These are phyloP conservation scores for Akanthomyces muscarius DNA, from an alignment of 2,329 filamentous ascomycete genomes.

Conservation along the genomic window DNA sequence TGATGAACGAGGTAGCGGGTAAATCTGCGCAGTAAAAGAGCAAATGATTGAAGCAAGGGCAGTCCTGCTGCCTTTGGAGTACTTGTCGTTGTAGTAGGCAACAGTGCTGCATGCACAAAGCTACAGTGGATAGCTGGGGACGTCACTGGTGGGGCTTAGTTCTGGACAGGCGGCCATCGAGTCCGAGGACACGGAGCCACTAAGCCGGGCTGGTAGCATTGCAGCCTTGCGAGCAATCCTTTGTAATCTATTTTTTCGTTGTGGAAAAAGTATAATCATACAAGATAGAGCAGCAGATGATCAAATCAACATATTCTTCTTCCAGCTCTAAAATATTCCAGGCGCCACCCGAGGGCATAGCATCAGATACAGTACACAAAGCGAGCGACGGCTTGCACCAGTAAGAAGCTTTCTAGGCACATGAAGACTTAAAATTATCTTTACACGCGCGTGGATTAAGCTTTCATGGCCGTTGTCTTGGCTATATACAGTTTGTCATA, in stretches of 20 bases:
- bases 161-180: background rate
- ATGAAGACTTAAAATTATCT: background rate
- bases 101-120: background rate
- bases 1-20: too few relatives aligned
- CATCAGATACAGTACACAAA: too few relatives aligned
- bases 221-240: background rate
- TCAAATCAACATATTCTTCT: too few relatives aligned
- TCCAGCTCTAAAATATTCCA: too few relatives aligned
- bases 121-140: background rate
- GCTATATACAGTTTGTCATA: constrained; percentile 16
- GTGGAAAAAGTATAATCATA: too few relatives aligned
- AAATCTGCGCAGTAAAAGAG: background rate
- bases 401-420: background rate
- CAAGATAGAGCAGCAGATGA: too few relatives aligned
- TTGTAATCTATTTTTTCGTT: too few relatives aligned
- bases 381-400: too few relatives aligned
- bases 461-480: background rate
- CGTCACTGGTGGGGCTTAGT: constrained; percentile 15
- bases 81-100: constrained; percentile 3
- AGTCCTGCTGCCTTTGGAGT: background rate
- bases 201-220: background rate
- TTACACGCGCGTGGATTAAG: background rate
- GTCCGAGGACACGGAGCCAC: background rate
- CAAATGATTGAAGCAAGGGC: background rate
- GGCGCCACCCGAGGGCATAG: too few relatives aligned